Evolutionary conservation across 2,329 filamentous ascomycete genomes (phyloP), one percentile per base, ranked within the genome.

Genomic region (Cucurbitaria berberidis): DNA sequence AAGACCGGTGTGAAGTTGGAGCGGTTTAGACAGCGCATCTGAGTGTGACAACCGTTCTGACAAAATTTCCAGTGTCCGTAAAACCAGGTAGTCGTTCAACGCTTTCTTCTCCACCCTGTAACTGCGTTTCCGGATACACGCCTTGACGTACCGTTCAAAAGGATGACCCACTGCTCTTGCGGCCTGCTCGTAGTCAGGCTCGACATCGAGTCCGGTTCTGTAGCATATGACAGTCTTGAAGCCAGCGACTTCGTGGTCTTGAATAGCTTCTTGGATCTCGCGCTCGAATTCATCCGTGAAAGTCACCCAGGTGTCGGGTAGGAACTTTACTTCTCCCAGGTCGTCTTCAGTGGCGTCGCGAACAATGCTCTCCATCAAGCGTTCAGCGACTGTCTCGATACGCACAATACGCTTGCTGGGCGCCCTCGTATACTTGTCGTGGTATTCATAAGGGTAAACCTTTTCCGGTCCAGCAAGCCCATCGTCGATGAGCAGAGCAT

Each of bases 151-250:
- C 1, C 74, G 69, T 45, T 75, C 69, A 45, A 80, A 80, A 3
- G 72, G 68, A 36, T 68, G 58, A 2, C 67, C 72, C 1, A 75
- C 70, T 13, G 67, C 67, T 44, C 63, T 57, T 5, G 72, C 67
- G 40, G 68, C 68, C 1, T 75, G 76, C 21, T 76, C 68, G 10
- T 77, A 77, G 1, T 79, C 76, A 1, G 80, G 70, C 47, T 81
- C 76, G 7, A 80, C 68, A n/a, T 82, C 76, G 15, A 93, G 78
- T 0, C 91, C 91, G 0, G 87, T 90, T 13, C 90, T 83, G 70
- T 95, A 95, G 75, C 90, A 93, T 49, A 96, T 85, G 43, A 93
- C 86, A 1, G 87, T 90, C 73, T 96, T 95, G 81, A 96, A 96
- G 2, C 84, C 91, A 1, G 85, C 89, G 1, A 96, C 86, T 16